phyloP scores from a whole-genome alignment of 306 rosid genomes.

The Corylus avellana region DNA sequence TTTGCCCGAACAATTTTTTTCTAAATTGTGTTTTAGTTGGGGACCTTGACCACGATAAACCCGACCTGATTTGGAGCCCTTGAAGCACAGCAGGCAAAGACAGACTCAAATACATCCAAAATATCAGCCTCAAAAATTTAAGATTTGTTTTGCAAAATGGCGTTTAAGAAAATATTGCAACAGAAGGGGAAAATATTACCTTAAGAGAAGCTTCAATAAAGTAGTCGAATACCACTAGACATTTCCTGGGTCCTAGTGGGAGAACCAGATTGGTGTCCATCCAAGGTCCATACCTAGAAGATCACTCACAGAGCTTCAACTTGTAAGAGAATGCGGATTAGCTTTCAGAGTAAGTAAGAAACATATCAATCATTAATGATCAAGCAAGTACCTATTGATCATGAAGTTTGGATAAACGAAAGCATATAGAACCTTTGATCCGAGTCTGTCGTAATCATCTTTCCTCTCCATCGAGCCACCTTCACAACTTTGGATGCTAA shows the following conservation, averaged over 20 bases:
- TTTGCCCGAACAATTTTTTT: background rate
- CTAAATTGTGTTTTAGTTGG: background rate
- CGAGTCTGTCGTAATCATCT: conserved; percentile 68
- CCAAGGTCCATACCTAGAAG: conserved; percentile 91
- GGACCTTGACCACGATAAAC: background rate
- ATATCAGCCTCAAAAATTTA: background rate
- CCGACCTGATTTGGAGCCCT: background rate
- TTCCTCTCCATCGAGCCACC: conserved; percentile 35
- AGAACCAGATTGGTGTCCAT: conserved; percentile 95
- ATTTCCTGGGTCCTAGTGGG: conserved; percentile 79
- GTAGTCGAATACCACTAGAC: conserved; percentile 77
- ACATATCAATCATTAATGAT: conserved; percentile 2
- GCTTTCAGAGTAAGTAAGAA: conserved; percentile 14
- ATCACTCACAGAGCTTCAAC: conserved; percentile 21
- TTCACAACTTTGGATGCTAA: conserved; percentile 87
- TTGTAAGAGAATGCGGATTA: conserved; percentile 12
- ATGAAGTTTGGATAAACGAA: conserved; percentile 90
- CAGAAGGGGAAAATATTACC: conserved; percentile 42
- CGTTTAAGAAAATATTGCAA: background rate
- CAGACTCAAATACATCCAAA: background rate
- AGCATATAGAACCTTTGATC: conserved; percentile 73
- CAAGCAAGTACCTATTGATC: conserved; percentile 73
- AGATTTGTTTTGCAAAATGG: background rate
- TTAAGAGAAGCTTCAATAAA: conserved; percentile 69
- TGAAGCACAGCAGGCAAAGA: background rate